A percentile compares a stretch with the other conserved stretches of the same genome.
Evolutionary conservation across 345 rosid species (phyloP).

Genomic region (Brassica nigra): DNA sequence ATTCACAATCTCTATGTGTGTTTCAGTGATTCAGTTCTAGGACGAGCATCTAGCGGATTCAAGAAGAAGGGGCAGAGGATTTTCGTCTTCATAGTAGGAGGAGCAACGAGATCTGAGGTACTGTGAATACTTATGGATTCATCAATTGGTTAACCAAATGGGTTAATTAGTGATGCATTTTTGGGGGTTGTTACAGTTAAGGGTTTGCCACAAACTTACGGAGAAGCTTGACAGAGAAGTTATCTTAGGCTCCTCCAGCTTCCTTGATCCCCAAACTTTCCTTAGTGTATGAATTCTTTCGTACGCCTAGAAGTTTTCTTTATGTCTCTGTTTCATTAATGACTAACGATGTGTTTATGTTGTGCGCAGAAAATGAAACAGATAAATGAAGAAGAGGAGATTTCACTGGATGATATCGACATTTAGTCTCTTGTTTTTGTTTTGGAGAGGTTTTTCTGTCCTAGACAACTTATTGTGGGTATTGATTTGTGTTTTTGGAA

Average conservation of each 20-base stretch:
- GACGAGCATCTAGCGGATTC: constrained; percentile 73
- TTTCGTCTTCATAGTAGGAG: constrained; percentile 87
- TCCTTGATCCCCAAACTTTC: constrained; percentile 90
- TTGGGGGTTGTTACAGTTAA: constrained; percentile 52
- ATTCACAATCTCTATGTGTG: neutral
- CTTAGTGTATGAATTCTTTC: constrained; percentile 56
- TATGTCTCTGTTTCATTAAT: neutral
- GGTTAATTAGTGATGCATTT: constrained; percentile 9
- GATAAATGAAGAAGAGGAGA: constrained; percentile 63
- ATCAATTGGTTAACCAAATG: neutral
- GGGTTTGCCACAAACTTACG: constrained; percentile 93
- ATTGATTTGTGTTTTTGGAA: constrained; percentile 19
- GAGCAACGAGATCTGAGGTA: constrained; percentile 98
- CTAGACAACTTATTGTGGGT: constrained; percentile 7
- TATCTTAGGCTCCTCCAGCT: constrained; percentile 84
- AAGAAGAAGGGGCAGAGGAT: constrained; percentile 80
- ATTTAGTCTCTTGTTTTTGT: constrained; percentile 9
- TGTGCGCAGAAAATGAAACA: constrained; percentile 78
- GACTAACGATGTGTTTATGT: constrained; percentile 4
- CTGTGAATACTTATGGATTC: neutral
- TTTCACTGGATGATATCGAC: constrained; percentile 72
- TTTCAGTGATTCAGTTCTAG: constrained; percentile 76
- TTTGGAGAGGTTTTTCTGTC: constrained; percentile 1
- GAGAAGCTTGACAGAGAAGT: constrained; percentile 85
- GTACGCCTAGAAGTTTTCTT: neutral